Conservation (phyloP, 1,139 yeast species). For the Blastobotrys persicus region DNA sequence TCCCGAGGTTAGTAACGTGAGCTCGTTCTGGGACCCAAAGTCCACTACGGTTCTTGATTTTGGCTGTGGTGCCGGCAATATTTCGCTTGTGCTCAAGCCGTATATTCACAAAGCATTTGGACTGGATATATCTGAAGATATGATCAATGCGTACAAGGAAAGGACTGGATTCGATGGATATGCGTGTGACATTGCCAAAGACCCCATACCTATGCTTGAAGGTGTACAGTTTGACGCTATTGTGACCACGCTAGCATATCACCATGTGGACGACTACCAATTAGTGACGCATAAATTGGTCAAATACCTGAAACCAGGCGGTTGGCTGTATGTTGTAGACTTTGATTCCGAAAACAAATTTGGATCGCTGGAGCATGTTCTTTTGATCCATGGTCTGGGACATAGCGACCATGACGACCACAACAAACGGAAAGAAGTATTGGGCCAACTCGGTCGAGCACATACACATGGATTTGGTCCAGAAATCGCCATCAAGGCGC, state of each 20-base stretch:
- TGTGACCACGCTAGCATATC: conserved; percentile 32
- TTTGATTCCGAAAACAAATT: conserved; percentile 11
- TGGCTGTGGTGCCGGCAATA: conserved; percentile 35
- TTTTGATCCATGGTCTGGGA: background rate
- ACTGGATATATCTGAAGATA: conserved; percentile 31
- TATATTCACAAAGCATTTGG: conserved; percentile 30
- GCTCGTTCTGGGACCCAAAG: conserved; percentile 11
- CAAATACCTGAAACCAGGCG: conserved; percentile 25
- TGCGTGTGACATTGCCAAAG: background rate
- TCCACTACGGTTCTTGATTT: conserved; percentile 32
- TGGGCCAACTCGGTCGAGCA: conserved; percentile 15
- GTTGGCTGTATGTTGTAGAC: conserved; percentile 30
- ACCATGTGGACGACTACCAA: conserved; percentile 31
- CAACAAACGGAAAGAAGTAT: conserved; percentile 10
- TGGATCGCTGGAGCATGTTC: background rate
- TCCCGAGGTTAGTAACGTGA: background rate
- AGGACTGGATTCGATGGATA: conserved; percentile 8
- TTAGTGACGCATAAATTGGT: conserved; percentile 24
- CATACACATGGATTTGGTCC: conserved; percentile 25
- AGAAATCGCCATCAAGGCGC: conserved; percentile 19
- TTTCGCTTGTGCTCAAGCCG: conserved; percentile 31
- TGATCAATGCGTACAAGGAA: conserved; percentile 29
- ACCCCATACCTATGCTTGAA: background rate
- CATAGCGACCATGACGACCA: conserved; percentile 15
- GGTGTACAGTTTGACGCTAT: conserved; percentile 28